Base-by-base conservation (phyloP, 768 basidiomycete genomes). In the Hypholoma sublateritium region DNA sequence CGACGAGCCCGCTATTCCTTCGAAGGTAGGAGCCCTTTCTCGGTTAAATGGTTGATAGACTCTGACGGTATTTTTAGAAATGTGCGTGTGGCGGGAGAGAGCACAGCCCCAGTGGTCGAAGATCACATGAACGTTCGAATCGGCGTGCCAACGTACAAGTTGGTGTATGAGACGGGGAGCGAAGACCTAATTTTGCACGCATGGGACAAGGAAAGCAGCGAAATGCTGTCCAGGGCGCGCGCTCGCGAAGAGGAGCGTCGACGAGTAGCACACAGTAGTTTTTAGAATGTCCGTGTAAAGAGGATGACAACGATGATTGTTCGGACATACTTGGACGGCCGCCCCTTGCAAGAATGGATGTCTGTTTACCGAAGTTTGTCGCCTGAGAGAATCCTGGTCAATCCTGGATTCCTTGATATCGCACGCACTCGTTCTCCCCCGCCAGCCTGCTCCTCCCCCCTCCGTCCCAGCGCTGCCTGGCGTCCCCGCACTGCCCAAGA, bases 111-210 rank as follows among this genome's bases (percentile, higher is more conserved):
- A 58, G 63, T 66, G 24, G 65, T 70, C 41, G 74, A 73, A 44
- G 73, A 70, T 51, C 63, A 72, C 49, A 76, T 77, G 69, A 72
- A 68, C 60, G 79, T 91, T 55, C 82, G 84, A 54, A 78, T 93
- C 28, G 74, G 78, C 48, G 62, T 76, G 56, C 79, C 83, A 41
- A 78, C 78, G 59, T 92, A 91, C 78, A 88, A 84, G 70, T 64
- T 93, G 25, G 70, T 86, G 69, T 89, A 88, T 65, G 88, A 87
- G 66, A 76, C 69, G 2, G 87, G 84, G 37, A 72, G 77, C n/a
- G 89, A 89, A 68, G 88, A 89, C 43, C 63, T 70, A 32, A 45
- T 84, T 21, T 74, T 73, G 71, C 80, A 80, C 37, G 53, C 63
- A 37, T 71, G 79, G 66, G 47, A 56, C 17, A 51, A 58, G 34